Base-by-base conservation (phyloP, 164 flowering plant species). In the Houttuynia cordata region DNA sequence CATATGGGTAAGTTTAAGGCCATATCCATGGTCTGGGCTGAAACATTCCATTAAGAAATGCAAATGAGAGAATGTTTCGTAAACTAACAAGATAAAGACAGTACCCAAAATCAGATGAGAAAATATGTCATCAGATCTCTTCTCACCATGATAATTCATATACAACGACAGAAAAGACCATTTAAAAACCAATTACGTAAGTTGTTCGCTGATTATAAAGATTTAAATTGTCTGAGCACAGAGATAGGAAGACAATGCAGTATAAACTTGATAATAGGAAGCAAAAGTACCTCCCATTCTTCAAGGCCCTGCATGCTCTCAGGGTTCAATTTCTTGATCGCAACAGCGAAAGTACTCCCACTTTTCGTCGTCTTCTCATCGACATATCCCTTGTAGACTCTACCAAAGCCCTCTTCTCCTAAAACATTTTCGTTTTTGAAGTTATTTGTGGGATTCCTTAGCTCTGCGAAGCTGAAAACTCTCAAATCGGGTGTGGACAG, bases 391-490 rank as follows among this genome's bases (percentile, higher is more conserved):
- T 70, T 83, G 67, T 60, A 87, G 47, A 87, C 95, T 59, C 59
- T 79, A 10, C 95, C 91, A 65, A 87, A 87, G 3, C 91, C 91
- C 24, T 91, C 95, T 51, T 76, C 80, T 14, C 95, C 95, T 40
- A 87, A 59, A 58, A 83, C 52, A 1, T 73, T 63, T 53, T 81
- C 88, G 0, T 82, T 57, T 55, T 57, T 79, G 71, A 87, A 87
- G 62, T 78, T 81, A 63, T 65, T 80, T 0, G 91, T 83, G 1
- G 82, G 82, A 20, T 20, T 54, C 65, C 66, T 85, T 66, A 87
- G 56, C 58, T 87, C 95, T 0, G 74, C 57, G 66, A 76, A 85
- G n/a, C 55, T 81, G 76, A 71, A 85, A 5, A 62, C 64, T 60
- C 70, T 88, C 70, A 88, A 61, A 63, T 75, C 75, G 14, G 86